Base-by-base conservation (phyloP, 164 flowering plant species). In the Liquidambar formosana region DNA sequence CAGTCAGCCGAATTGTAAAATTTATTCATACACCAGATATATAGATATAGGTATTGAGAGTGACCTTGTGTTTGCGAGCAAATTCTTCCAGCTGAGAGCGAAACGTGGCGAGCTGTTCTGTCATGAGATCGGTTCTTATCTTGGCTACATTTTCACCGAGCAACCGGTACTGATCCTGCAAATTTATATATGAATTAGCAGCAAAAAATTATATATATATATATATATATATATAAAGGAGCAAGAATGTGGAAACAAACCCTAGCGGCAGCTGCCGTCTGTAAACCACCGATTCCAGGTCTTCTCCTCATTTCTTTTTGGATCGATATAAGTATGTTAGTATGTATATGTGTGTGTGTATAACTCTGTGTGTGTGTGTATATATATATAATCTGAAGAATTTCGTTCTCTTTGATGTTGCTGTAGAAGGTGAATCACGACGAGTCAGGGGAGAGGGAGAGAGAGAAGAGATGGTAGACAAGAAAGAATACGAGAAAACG, bases 61-160 rank as follows among this genome's bases (percentile, higher is more conserved):
- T 1, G n/a, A 89, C 97, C 97, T 93, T 95, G 88, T 95, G 99
- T 68, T 95, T 95, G 56, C 97, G 91, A 48, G 99, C 97, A 28
- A 93, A 95, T 8, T 92, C 97, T 74, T 95, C 99, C 41, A 93
- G 81, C 78, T 95, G 99, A 52, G 97, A 84, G 16, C 91, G 89
- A 64, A 95, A 95, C 16, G 97, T 95, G 23, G 90, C 61, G 8
- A 95, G 89, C 77, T 95, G 97, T 57, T 91, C 97, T 76, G 88
- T 95, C 99, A 91, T 91, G 22, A 93, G 80, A 89, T 95, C 99
- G 3, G 96, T 93, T 73, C 92, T 73, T 57, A 91, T 71, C 81
- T 85, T 91, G 19, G 99, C 97, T 1, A 91, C 97, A 91, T 93
- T 93, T 78, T 93, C 99, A 15, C 99, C 99, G 2, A 93, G 83